Conservation (phyloP, 441 rosid genomes). For the Macaranga tanarius region DNA sequence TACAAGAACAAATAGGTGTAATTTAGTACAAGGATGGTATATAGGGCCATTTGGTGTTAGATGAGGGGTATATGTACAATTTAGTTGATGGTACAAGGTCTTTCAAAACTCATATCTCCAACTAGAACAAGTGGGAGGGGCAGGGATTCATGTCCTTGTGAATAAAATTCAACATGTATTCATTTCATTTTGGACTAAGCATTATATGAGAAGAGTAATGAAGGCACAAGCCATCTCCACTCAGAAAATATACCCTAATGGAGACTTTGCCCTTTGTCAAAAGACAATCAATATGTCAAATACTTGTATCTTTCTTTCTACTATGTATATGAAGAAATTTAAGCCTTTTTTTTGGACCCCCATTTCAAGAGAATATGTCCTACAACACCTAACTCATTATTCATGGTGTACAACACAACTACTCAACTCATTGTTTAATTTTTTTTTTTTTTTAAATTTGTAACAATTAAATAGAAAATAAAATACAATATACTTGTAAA, state of each 20-base stretch:
- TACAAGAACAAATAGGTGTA: too few species aligned
- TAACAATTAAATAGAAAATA: not conserved
- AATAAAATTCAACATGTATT: conserved; percentile 27
- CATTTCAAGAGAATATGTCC: not conserved
- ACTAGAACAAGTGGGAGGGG: conserved; percentile 24
- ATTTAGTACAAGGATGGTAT: too few species aligned
- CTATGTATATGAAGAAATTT: not conserved
- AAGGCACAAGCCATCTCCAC: conserved; percentile 31
- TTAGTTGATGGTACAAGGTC: not conserved
- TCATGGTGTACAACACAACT: not conserved
- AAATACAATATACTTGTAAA: too few species aligned
- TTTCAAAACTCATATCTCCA: not conserved
- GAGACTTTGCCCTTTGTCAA: conserved; percentile 24
- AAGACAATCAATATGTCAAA: conserved; percentile 26
- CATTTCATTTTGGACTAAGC: conserved; percentile 27
- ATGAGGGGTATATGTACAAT: conserved; percentile 1
- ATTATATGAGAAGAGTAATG: not conserved
- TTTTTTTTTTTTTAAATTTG: not conserved
- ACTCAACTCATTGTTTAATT: not conserved
- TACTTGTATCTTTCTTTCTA: not conserved
- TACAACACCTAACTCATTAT: not conserved
- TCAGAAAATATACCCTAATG: conserved; percentile 15
- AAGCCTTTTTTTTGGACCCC: not conserved
- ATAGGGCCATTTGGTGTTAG: too few species aligned
- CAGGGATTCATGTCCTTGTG: conserved; percentile 6